Percentiles rank a stretch among this genome's conserved stretches.
phyloP scores from a whole-genome alignment of 306 rosid genomes.

The Elaeagnus macrophylla region DNA sequence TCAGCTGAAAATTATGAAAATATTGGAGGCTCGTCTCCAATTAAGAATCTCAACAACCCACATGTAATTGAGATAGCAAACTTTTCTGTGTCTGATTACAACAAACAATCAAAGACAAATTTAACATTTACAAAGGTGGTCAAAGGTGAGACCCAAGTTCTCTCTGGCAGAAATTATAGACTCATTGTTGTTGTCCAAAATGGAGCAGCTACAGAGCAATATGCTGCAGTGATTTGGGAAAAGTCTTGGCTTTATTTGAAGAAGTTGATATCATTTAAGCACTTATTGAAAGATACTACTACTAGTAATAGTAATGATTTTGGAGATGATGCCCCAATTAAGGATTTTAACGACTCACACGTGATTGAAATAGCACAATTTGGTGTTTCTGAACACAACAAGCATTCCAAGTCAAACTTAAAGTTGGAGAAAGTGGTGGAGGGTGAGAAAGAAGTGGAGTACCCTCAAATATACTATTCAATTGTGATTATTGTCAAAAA shows the following conservation, averaged over 20 bases:
- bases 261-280: constrained; percentile 40
- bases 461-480: constrained; percentile 37
- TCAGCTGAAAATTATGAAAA: no score
- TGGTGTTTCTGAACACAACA: constrained; percentile 40
- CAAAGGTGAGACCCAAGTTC: constrained; percentile 41
- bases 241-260: constrained; percentile 17
- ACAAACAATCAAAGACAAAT: constrained; percentile 13
- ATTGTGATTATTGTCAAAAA: constrained; percentile 30
- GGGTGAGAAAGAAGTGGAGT: constrained; percentile 43
- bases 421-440: constrained; percentile 19
- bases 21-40: constrained; percentile 25
- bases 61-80: constrained; percentile 36
- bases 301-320: no score
- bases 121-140: constrained; percentile 20
- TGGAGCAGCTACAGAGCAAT: constrained; percentile 8
- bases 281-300: no score
- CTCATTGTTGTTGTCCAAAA: constrained; percentile 24
- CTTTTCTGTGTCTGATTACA: constrained; percentile 35
- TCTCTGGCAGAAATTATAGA: constrained; percentile 35
- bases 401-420: constrained; percentile 17
- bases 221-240: constrained; percentile 33
- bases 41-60: constrained; percentile 16
- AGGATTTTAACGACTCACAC: constrained; percentile 26
- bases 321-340: constrained; percentile 39
- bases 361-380: constrained; percentile 44